These are phyloP conservation scores for Mucuna pruriens DNA, from an alignment of 306 rosid genomes.

Conservation along the genomic window DNA sequence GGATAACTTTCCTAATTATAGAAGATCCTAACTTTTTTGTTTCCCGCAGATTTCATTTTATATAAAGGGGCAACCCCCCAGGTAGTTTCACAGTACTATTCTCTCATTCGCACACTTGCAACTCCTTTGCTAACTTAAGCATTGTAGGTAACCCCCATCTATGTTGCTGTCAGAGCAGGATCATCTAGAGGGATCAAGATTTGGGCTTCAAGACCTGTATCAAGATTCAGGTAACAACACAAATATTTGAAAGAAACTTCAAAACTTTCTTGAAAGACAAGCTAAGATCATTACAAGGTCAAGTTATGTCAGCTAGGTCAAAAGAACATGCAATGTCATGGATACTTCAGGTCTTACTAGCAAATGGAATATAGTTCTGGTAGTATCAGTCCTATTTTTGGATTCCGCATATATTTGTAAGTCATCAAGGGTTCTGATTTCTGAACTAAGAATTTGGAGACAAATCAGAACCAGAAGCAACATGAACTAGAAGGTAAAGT, in stretches of 20 bases:
- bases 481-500: slow-evolving; percentile 14
- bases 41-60: not conserved
- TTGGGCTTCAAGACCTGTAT: not conserved
- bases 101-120: not conserved
- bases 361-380: slow-evolving; percentile 11
- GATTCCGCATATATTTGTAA: slow-evolving; percentile 8
- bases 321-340: not conserved
- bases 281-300: slow-evolving; percentile 20
- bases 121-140: not conserved
- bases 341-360: slow-evolving; percentile 21
- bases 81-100: not conserved
- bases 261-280: not conserved
- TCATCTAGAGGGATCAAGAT: not conserved
- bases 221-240: not conserved
- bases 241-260: slow-evolving; percentile 33
- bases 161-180: not conserved
- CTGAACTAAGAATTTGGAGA: slow-evolving; percentile 28
- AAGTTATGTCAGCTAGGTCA: not conserved
- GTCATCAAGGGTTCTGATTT: slow-evolving; percentile 20
- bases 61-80: not conserved
- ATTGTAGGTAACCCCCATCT: not conserved
- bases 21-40: not conserved
- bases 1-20: not conserved
- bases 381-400: not conserved
- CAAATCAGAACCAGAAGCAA: slow-evolving; percentile 10